Conservation (phyloP, 139 green algal genomes). For the Picochlorum sp. region DNA sequence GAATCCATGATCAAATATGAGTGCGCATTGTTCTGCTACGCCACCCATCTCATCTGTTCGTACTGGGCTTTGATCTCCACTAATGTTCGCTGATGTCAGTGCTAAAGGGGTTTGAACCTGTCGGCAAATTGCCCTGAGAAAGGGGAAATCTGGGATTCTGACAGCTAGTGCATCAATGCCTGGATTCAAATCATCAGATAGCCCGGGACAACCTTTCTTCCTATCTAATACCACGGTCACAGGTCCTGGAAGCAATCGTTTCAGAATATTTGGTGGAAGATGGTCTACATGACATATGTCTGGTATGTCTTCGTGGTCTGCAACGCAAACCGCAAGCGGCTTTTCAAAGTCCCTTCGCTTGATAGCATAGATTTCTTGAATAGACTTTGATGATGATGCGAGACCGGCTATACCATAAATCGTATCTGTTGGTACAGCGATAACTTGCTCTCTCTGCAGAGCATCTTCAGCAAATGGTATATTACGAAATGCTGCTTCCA, state of each 20-base stretch:
- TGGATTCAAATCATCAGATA: constrained; percentile 41
- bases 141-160: constrained; percentile 50
- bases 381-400: constrained; percentile 12
- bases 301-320: constrained; percentile 35
- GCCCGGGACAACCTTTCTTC: constrained; percentile 20
- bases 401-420: constrained; percentile 47
- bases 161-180: constrained; percentile 38
- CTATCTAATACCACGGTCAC: constrained; percentile 58
- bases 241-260: constrained; percentile 56
- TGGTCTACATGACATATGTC: constrained; percentile 23
- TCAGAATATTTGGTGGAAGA: constrained; percentile 43
- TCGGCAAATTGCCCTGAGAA: constrained; percentile 41
- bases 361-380: constrained; percentile 46
- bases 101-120: constrained; percentile 38
- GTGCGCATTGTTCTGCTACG: constrained; percentile 47
- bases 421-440: constrained; percentile 57
- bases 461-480: constrained; percentile 18
- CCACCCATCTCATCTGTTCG: constrained; percentile 40
- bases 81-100: constrained; percentile 61
- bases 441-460: constrained; percentile 22
- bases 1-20: constrained; percentile 54
- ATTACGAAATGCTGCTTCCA: constrained; percentile 22
- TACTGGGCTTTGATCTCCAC: constrained; percentile 33
- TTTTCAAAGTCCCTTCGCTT: constrained; percentile 34
- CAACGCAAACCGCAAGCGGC: constrained; percentile 58